Evolutionary conservation across 305 asterid genomes (phyloP).

Genomic region (Fraxinus baroniana): DNA sequence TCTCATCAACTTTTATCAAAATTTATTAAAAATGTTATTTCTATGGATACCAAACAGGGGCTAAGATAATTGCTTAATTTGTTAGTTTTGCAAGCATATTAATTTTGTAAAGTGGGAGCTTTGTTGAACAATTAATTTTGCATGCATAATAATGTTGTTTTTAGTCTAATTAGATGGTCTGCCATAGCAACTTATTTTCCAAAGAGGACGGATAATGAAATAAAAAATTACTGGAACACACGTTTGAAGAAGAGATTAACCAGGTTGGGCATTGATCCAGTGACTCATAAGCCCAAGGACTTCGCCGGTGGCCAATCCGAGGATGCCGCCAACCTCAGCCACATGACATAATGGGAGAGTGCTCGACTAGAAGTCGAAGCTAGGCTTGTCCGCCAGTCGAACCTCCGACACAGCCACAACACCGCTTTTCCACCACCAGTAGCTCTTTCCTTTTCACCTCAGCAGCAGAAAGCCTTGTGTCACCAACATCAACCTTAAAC

Average conservation of each 20-base stretch:
- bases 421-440: conserved; percentile 6
- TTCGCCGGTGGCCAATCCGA: conserved; percentile 26
- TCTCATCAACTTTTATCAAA: too few relatives aligned
- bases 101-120: background rate
- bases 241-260: conserved; percentile 54
- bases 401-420: conserved; percentile 18
- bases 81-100: background rate
- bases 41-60: too few relatives aligned
- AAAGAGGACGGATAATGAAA: conserved; percentile 54
- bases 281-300: conserved; percentile 50
- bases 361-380: conserved; percentile 62
- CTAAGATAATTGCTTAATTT: background rate
- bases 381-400: conserved; percentile 36
- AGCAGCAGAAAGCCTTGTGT: conserved; percentile 31
- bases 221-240: conserved; percentile 64
- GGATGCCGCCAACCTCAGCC: conserved; percentile 43
- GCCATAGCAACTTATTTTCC: conserved; percentile 53
- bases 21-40: too few relatives aligned
- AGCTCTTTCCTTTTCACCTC: conserved; percentile 25
- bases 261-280: conserved; percentile 59
- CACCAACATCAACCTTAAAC: conserved; percentile 51
- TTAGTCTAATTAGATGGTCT: conserved; percentile 43
- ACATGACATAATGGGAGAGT: conserved; percentile 67
- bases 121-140: background rate
- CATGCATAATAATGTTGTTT: background rate